A percentile compares a stretch with the other conserved stretches of the same genome.
These are phyloP conservation scores for Candida krabiensis DNA, from an alignment of 805 yeast genomes.

Conservation along the genomic window DNA sequence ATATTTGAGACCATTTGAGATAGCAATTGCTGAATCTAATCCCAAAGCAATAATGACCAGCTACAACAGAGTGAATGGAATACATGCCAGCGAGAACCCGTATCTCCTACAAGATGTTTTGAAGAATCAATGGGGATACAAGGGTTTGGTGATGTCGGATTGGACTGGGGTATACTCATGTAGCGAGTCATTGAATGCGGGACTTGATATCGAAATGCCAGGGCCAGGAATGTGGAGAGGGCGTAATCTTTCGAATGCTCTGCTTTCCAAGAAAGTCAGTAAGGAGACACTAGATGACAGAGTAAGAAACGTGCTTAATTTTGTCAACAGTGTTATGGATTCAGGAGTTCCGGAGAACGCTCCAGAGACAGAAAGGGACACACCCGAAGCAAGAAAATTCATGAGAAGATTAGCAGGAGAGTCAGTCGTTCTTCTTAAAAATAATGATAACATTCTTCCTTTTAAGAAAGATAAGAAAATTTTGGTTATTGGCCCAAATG, in stretches of 20 bases:
- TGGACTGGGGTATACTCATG: conserved; percentile 61
- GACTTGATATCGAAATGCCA: conserved; percentile 68
- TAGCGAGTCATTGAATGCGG: conserved; percentile 48
- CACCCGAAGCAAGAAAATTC: conserved; percentile 44
- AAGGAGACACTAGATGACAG: conserved; percentile 44
- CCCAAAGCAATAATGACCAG: conserved; percentile 62
- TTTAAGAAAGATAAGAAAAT: conserved; percentile 39
- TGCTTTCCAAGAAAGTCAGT: conserved; percentile 41
- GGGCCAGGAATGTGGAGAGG: conserved; percentile 51
- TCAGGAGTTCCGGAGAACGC: conserved; percentile 43
- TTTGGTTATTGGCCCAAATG: conserved; percentile 49
- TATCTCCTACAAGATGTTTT: conserved; percentile 45
- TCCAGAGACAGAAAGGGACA: conserved; percentile 42
- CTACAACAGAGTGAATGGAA: conserved; percentile 63
- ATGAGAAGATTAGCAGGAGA: conserved; percentile 50
- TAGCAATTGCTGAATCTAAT: conserved; percentile 51
- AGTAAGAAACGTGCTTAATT: conserved; percentile 45
- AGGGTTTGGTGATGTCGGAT: conserved; percentile 60
- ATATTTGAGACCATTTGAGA: conserved; percentile 61
- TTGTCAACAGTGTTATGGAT: conserved; percentile 43
- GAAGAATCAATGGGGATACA: conserved; percentile 56
- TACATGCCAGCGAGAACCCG: conserved; percentile 50
- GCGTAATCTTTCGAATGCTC: conserved; percentile 39
- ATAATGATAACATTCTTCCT: conserved; percentile 48
- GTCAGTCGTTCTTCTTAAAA: conserved; percentile 56